Base-by-base conservation (phyloP, 176 grass and related monocot species). In the Olyra latifolia region DNA sequence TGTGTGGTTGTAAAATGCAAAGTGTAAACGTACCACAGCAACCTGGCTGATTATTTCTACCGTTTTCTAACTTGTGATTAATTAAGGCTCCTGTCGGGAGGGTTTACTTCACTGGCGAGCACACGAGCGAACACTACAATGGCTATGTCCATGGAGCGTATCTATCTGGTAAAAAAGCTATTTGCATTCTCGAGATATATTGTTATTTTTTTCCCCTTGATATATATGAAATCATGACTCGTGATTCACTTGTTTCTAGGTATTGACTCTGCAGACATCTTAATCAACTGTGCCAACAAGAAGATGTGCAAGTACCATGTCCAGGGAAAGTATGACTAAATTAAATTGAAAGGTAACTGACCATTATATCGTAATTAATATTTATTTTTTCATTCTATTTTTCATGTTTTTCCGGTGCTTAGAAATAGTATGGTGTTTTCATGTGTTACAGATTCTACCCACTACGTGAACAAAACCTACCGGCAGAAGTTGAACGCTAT, bases 31-130 rank as follows among this genome's bases (percentile, higher is more conserved):
- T n/a, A n/a, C 16, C 15, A 38, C 30, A 3, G 16, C 0, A 65
- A 65, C 5, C n/a, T 44, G 20, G 43, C n/a, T 68, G 40, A 68
- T 22, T 20, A 68, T 19, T 43, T 68, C 2, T 35, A 35, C 40
- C 4, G 0, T 71, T 48, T 48, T 16, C 23, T 12, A 47, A 47
- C 23, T 40, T 66, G 50, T 66, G 3, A 35, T 27, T 12, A 44
- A 35, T 27, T 12, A 44, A 90, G 88, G 91, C 84, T 58, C 88
- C 91, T 4, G 62, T 88, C 20, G 88, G 82, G 46, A 86, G 86
- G 74, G 78, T 94, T 62, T 88, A 94, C 43, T 93, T 88, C 77
- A 93, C 91, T 1, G 82, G 91, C 7, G 87, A 89, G 81, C 87
- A 90, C 78, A 90, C 85, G 23, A 88, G 88, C 22, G n/a, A 69